Conservation (phyloP, 1,139 yeast species). For the Taphrina flavorubra region DNA sequence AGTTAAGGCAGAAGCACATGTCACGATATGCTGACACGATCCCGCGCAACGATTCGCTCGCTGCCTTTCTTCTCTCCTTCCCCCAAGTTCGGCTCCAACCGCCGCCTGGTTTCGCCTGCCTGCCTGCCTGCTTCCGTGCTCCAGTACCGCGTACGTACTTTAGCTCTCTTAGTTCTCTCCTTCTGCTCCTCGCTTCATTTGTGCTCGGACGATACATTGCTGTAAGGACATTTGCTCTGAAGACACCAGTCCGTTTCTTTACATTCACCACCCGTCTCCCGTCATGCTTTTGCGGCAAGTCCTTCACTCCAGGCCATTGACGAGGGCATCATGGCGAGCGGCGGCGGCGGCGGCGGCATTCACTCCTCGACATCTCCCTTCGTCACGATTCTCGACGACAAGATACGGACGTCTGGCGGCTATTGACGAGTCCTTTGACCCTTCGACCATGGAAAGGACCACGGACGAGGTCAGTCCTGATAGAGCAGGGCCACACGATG, state of each 20-base stretch:
- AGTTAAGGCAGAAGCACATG: background rate
- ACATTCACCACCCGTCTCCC: background rate
- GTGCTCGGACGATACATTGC: too few relatives aligned
- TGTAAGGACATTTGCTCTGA: too few relatives aligned
- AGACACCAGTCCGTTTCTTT: too few relatives aligned
- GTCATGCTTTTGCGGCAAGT: conserved; percentile 6
- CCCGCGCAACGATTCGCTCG: conserved; percentile 9
- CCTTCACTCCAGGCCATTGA: background rate
- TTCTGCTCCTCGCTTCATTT: too few relatives aligned
- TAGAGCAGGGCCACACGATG: background rate
- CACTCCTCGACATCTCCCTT: background rate
- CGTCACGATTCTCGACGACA: conserved; percentile 14
- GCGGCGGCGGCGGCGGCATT: too few relatives aligned
- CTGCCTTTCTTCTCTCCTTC: background rate
- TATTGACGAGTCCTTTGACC: conserved; percentile 36
- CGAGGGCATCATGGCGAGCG: background rate
- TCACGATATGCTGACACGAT: conserved; percentile 12
- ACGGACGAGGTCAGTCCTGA: conserved; percentile 26
- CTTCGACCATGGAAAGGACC: conserved; percentile 34
- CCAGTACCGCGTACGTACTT: too few relatives aligned
- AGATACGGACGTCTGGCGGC: conserved; percentile 23
- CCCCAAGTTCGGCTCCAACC: conserved; percentile 2
- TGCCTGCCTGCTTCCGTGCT: background rate
- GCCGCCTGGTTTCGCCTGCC: background rate
- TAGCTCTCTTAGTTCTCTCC: too few relatives aligned